phyloP scores from a whole-genome alignment of 192 early-diverging fungal species.

The Blastocladiella britannica region DNA sequence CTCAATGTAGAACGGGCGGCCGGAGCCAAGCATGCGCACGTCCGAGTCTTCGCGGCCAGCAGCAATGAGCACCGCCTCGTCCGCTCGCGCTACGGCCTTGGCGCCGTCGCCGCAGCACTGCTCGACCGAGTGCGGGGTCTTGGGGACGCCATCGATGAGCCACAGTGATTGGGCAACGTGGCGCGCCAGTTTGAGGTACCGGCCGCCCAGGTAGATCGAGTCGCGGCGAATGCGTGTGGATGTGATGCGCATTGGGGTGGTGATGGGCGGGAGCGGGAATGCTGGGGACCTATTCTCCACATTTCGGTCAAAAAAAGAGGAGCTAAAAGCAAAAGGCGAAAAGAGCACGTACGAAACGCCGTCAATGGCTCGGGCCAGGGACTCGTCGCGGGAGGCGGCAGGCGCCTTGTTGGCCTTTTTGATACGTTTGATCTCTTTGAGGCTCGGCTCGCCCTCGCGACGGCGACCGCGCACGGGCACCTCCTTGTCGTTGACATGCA shows the following conservation, averaged over 20 bases:
- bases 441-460: neutral
- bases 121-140: conserved; percentile 58
- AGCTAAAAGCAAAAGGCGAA: neutral
- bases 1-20: conserved; percentile 81
- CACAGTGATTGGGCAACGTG: conserved; percentile 75
- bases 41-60: conserved; percentile 86
- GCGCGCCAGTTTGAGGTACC: conserved; percentile 49
- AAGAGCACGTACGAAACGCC: too few species aligned
- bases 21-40: conserved; percentile 80
- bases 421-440: too few species aligned
- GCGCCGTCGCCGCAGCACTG: conserved; percentile 47
- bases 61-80: conserved; percentile 40
- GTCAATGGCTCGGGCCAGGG: too few species aligned
- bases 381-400: too few species aligned
- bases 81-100: conserved; percentile 26
- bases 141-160: conserved; percentile 38
- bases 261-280: neutral
- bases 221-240: neutral
- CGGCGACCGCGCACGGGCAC: neutral
- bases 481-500: neutral
- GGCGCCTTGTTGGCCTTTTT: too few species aligned
- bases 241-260: neutral
- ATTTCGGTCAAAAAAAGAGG: too few species aligned
- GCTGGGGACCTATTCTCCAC: neutral
- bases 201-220: conserved; percentile 10